Evolutionary conservation across 129 eudicot genomes (phyloP), one percentile per base, ranked within the genome.

Genomic region (Tagetes patula): DNA sequence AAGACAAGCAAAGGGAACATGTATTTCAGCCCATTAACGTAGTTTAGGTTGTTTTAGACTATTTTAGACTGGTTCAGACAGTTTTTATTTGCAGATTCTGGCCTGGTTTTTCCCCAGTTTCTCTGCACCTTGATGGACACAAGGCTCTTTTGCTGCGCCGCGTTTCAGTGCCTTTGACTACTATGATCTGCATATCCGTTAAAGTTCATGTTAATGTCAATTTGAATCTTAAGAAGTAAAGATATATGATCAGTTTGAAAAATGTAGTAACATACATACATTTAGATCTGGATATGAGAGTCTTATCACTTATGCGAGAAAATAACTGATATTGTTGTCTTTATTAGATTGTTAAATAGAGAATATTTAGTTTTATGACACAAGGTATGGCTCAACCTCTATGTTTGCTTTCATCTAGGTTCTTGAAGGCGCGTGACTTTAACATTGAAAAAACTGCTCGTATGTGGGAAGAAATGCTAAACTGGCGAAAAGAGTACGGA

Each of bases 381-480:
- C 0, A 3, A 46, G 39, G 54, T 70, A 0, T 30, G 40, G 46
- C 73, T 71, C 14, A 52, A 50, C 10, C 48, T 58, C 42, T 58
- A 46, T 8, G 7, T 53, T 0, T 78, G n/a, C 38, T 45, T 67
- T 61, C 58, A 67, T 67, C 53, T 67, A 92, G 98, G 69, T 92
- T 92, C 82, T 72, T 92, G 80, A 92, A 92, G 84, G 96, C 98
- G 8, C 85, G 96, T 67, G 95, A 89, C 42, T 89, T 89, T 58
- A 73, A 89, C 83, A 71, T 82, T 74, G 93, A 87, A 42, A 87
- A 81, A 73, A 85, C 98, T 27, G 78, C 87, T 49, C 84, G 79
- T 12, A 92, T 92, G 98, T 92, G 98, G 98, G 91, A 87, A 83
- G 98, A 92, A 69, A 92, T 92, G 98, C 98, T 92, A 52, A 84